Conservation (phyloP, 2,329 filamentous ascomycete genomes). For the Aureobasidium uvarum region DNA sequence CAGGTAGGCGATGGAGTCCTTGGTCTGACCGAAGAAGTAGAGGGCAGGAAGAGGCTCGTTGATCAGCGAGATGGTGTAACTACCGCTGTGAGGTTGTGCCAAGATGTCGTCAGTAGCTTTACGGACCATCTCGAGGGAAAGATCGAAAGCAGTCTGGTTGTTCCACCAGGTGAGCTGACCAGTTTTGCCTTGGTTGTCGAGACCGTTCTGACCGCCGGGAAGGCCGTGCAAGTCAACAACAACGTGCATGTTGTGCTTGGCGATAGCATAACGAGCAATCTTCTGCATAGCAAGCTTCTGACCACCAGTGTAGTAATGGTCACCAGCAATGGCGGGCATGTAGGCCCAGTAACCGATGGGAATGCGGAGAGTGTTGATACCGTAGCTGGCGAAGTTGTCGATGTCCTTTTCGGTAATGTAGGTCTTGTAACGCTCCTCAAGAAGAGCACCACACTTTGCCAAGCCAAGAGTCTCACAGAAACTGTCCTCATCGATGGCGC, state of each 20-base stretch:
- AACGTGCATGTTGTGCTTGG: slow-evolving; percentile 47
- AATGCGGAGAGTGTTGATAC: slow-evolving; percentile 48
- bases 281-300: background rate
- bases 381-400: slow-evolving; percentile 40
- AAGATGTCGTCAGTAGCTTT: background rate
- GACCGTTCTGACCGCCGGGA: slow-evolving; percentile 64
- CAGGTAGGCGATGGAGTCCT: background rate
- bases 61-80: background rate
- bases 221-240: slow-evolving; percentile 64
- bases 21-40: background rate
- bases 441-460: slow-evolving; percentile 28
- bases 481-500: slow-evolving; percentile 41
- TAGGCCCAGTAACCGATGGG: slow-evolving; percentile 56
- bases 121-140: background rate
- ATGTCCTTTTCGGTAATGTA: slow-evolving; percentile 46
- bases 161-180: slow-evolving; percentile 24
- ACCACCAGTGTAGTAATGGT: slow-evolving; percentile 42
- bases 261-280: slow-evolving; percentile 34
- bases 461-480: slow-evolving; percentile 39
- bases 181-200: slow-evolving; percentile 25
- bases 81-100: background rate
- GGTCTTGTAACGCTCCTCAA: slow-evolving; percentile 40
- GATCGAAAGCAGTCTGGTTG: slow-evolving; percentile 9
- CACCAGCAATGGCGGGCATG: slow-evolving; percentile 48
- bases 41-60: slow-evolving; percentile 3